phyloP scores from a whole-genome alignment of 2,329 filamentous ascomycete species.

The Fusarium mundagurra region DNA sequence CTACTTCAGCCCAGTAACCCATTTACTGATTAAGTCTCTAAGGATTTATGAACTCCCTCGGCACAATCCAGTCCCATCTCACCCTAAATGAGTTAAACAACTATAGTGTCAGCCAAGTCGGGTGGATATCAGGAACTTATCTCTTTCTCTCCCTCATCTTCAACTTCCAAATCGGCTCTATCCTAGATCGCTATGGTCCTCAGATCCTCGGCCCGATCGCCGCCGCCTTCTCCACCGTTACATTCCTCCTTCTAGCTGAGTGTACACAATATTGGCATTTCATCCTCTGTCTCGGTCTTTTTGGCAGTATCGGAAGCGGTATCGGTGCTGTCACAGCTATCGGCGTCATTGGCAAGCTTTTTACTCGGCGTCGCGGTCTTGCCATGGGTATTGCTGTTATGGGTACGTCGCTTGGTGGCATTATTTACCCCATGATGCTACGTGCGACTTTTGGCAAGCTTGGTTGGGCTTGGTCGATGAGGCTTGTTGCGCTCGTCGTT shows the following conservation, averaged over 20 bases:
- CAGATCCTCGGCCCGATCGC: slow-evolving; percentile 51
- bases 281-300: slow-evolving; percentile 54
- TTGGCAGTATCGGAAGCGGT: slow-evolving; percentile 53
- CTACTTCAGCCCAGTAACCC: rapidly evolving
- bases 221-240: slow-evolving; percentile 47
- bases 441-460: slow-evolving; percentile 38
- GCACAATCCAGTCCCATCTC: slow-evolving; percentile 57
- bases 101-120: slow-evolving; percentile 54
- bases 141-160: slow-evolving; percentile 56
- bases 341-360: slow-evolving; percentile 44
- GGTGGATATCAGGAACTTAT: slow-evolving; percentile 58
- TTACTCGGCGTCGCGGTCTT: slow-evolving; percentile 26
- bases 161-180: slow-evolving; percentile 57
- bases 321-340: slow-evolving; percentile 48
- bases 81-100: slow-evolving; percentile 52
- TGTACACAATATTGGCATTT: slow-evolving; percentile 61
- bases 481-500: slow-evolving; percentile 43
- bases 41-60: slow-evolving; percentile 58
- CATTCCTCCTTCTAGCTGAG: slow-evolving; percentile 56
- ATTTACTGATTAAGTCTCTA: rapidly evolving
- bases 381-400: slow-evolving; percentile 31
- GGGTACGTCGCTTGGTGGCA: slow-evolving; percentile 41
- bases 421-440: slow-evolving; percentile 47
- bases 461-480: slow-evolving; percentile 48
- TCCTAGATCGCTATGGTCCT: slow-evolving; percentile 58